Evolutionary conservation across 2,329 filamentous ascomycete genomes (phyloP).

Genomic region (Cytospora schulzeri): DNA sequence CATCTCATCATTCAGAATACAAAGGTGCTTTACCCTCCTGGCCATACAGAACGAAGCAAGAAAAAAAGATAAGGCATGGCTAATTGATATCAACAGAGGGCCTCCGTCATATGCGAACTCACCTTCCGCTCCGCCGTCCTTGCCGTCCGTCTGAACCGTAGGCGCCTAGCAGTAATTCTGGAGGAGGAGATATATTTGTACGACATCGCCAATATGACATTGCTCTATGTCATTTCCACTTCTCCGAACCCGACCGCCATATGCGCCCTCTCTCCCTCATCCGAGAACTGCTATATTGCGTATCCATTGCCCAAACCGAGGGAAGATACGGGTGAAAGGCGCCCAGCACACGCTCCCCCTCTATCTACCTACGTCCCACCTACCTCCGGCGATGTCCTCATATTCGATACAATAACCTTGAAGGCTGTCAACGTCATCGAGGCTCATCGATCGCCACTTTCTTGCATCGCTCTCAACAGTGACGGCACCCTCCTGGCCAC

Average conservation of each 20-base stretch:
- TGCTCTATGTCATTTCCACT: constrained; percentile 88
- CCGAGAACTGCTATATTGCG: constrained; percentile 92
- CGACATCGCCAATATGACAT: constrained; percentile 97
- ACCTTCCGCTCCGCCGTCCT: constrained; percentile 97
- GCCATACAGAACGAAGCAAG: background rate
- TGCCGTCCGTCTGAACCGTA: constrained; percentile 90
- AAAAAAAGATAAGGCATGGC: background rate
- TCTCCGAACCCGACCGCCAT: constrained; percentile 92
- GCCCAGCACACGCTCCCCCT: constrained; percentile 83
- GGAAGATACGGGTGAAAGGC: constrained; percentile 58
- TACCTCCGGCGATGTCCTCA: constrained; percentile 86
- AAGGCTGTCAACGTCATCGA: constrained; percentile 96
- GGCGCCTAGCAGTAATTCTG: constrained; percentile 87
- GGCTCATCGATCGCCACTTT: constrained; percentile 88
- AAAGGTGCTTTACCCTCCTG: constrained; percentile 62
- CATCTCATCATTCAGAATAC: constrained; percentile 97
- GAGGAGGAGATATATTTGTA: constrained; percentile 98
- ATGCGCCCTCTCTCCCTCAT: constrained; percentile 89
- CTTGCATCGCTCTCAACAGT: constrained; percentile 87
- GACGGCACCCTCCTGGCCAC: constrained; percentile 92
- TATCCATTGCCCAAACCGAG: constrained; percentile 82
- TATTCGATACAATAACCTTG: constrained; percentile 86
- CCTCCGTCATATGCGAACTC: constrained; percentile 93
- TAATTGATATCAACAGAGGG: constrained; percentile 48
- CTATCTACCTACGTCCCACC: constrained; percentile 76